A percentile compares a stretch with the other conserved stretches of the same genome.
These are phyloP conservation scores for Pulicaria dysenterica DNA, from an alignment of 129 eudicot genomes.

Conservation along the genomic window DNA sequence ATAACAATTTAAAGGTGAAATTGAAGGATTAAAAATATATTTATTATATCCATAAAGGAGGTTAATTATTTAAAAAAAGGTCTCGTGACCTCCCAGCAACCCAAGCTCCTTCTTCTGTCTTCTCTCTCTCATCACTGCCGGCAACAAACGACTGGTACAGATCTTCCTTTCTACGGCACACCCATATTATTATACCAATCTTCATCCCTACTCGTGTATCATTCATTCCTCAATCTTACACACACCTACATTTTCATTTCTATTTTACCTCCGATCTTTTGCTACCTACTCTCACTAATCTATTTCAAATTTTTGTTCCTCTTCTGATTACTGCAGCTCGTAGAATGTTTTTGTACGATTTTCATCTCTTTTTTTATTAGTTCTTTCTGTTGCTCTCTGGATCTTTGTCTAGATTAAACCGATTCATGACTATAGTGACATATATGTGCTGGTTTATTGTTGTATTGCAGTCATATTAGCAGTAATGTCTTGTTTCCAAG, in stretches of 20 bases:
- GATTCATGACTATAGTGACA: slow-evolving; percentile 7
- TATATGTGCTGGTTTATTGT: background rate
- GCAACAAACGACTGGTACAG: slow-evolving; percentile 44
- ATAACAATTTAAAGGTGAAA: background rate
- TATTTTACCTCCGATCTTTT: background rate
- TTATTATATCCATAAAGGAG: slow-evolving; percentile 4
- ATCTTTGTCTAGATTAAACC: slow-evolving; percentile 30
- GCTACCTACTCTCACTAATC: background rate
- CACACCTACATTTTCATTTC: slow-evolving; percentile 15
- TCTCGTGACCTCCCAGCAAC: slow-evolving; percentile 42
- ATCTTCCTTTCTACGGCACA: slow-evolving; percentile 35
- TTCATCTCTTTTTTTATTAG: background rate
- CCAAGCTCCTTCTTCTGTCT: slow-evolving; percentile 29
- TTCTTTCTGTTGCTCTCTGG: slow-evolving; percentile 4
- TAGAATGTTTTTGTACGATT: slow-evolving; percentile 1
- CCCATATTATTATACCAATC: slow-evolving; percentile 24
- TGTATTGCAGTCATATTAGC: background rate
- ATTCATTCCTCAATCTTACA: slow-evolving; percentile 19
- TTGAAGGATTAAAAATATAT: background rate
- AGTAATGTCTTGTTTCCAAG: background rate
- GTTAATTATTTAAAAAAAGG: slow-evolving; percentile 32
- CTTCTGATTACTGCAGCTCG: slow-evolving; percentile 3
- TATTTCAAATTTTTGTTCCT: background rate
- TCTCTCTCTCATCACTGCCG: slow-evolving; percentile 45
- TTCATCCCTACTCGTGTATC: slow-evolving; percentile 19